These are phyloP conservation scores for Verruconis gallopava DNA, from an alignment of 2,329 filamentous ascomycete species.

Conservation along the genomic window DNA sequence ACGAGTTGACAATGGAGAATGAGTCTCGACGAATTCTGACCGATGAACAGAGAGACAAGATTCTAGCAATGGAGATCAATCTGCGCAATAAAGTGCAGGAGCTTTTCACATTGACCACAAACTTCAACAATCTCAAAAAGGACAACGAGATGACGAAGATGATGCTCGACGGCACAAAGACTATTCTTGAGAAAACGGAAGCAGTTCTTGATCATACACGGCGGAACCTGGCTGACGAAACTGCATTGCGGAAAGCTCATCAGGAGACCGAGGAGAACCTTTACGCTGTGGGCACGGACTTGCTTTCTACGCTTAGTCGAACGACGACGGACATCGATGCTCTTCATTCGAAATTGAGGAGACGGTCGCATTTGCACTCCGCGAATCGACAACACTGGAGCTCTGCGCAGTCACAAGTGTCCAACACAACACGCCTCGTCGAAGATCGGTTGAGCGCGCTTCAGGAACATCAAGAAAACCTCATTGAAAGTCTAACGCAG, in stretches of 20 bases:
- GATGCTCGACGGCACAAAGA: constrained; percentile 65
- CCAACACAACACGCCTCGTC: constrained; percentile 62
- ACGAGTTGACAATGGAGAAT: constrained; percentile 82
- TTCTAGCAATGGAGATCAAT: constrained; percentile 83
- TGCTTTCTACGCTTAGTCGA: constrained; percentile 64
- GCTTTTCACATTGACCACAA: constrained; percentile 71
- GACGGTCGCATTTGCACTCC: constrained; percentile 71
- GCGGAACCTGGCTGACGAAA: constrained; percentile 67
- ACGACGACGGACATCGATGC: constrained; percentile 72
- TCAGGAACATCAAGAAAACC: constrained; percentile 55
- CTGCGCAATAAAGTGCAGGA: constrained; percentile 90
- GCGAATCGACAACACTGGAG: constrained; percentile 71
- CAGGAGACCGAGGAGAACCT: constrained; percentile 72
- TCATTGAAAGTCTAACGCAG: constrained; percentile 53
- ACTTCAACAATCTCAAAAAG: constrained; percentile 77
- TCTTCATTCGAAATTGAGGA: constrained; percentile 72
- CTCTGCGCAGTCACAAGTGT: constrained; percentile 60
- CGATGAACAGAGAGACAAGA: constrained; percentile 84
- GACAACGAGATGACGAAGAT: constrained; percentile 68
- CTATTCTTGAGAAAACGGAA: constrained; percentile 76
- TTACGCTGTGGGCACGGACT: constrained; percentile 55
- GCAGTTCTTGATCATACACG: constrained; percentile 66
- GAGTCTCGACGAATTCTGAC: constrained; percentile 83
- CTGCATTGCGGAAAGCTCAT: constrained; percentile 66
- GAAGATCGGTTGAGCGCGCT: constrained; percentile 65